A percentile compares a stretch with the other conserved stretches of the same genome.
Conservation (phyloP, 148 eudicot genomes). For the Simmondsia chinensis region DNA sequence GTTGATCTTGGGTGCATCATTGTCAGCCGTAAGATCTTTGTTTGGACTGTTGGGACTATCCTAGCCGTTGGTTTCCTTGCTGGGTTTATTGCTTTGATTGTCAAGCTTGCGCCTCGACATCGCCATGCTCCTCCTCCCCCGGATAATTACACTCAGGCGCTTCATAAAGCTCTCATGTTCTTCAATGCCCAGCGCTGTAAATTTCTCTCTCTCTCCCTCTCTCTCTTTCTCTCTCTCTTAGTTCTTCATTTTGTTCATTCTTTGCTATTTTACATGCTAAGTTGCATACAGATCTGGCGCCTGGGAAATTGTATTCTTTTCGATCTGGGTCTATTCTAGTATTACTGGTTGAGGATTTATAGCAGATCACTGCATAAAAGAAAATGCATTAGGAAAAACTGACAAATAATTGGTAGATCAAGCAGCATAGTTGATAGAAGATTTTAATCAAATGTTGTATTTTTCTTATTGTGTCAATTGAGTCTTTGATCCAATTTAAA, state of each 20-base stretch:
- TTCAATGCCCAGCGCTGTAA: conserved; percentile 89
- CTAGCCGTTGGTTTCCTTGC: conserved; percentile 43
- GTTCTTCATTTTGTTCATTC: too few species aligned
- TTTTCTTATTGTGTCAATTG: too few species aligned
- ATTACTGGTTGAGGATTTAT: too few species aligned
- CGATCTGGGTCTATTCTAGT: not conserved
- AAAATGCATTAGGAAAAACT: too few species aligned
- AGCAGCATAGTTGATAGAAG: too few species aligned
- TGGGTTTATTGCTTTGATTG: conserved; percentile 58
- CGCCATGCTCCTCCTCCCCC: conserved; percentile 47
- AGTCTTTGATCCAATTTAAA: too few species aligned
- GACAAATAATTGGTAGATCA: too few species aligned
- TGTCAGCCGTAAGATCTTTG: conserved; percentile 67
- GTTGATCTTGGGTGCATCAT: conserved; percentile 88
- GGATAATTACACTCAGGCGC: conserved; percentile 78
- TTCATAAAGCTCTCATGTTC: conserved; percentile 83
- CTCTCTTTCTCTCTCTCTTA: not conserved
- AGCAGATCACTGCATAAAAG: too few species aligned
- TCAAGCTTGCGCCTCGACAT: conserved; percentile 57
- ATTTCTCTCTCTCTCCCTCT: not conserved
- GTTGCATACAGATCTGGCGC: too few species aligned
- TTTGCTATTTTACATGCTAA: too few species aligned
- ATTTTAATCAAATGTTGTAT: too few species aligned
- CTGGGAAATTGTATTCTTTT: too few species aligned
- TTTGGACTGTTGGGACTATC: conserved; percentile 67